Evolutionary conservation across 345 rosid species (phyloP), one percentile per base, ranked within the genome.

Genomic region (Jatropha curcas): DNA sequence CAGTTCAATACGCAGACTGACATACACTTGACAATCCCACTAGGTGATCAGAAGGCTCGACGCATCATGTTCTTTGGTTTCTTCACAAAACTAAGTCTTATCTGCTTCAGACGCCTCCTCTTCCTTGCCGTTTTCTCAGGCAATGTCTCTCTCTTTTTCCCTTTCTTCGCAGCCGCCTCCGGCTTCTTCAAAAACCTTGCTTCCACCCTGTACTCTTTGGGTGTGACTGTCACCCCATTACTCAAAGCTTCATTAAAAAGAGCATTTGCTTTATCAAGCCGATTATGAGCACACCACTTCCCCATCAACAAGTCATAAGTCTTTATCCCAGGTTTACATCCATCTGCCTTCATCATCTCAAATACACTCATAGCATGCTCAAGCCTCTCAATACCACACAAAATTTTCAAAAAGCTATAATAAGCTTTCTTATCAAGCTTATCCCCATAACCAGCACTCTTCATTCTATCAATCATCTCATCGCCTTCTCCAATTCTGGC

Each of bases 121-220:
- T 95, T 95, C 85, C 96, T 85, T 0, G 93, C 97, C 73, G 86
- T 91, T 87, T 95, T 95, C 86, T 95, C 98, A 3, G 98, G 97
- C 65, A 95, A 82, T 12, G 98, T 95, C 86, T 91, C 97, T 71
- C 98, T 83, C 87, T 89, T 92, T 80, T 91, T 92, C 88, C 77
- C 91, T 68, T 83, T 85, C 79, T 85, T 83, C 60, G 75, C 88
- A 35, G 74, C 86, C 84, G 74, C 86, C 84, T 81, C 84, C 0
- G 87, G 82, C 79, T 91, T 92, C 76, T 88, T 91, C 84, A 85
- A 62, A 73, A 73, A 89, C 71, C 84, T 78, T 1, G 87, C 86
- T 20, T 92, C 97, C 51, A 91, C 85, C 72, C 60, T 84, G 63
- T 95, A 89, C 46, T 82, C 90, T 81, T 86, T 92, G 24, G 94